Percentiles rank a stretch among this genome's conserved stretches.
Conservation (phyloP, 164 flowering plant species). For the grape (Vitis vinifera) region ASM3070453v1 NC_081806.1:16992501-16993000, state of each 20-base stretch:
- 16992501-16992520: slow-evolving; percentile 38
- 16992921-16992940: no score
- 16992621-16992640: no score
- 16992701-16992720: no score
- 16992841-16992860: slow-evolving; percentile 45
- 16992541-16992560: neutral
- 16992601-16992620: neutral
- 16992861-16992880: slow-evolving; percentile 62
- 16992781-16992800: slow-evolving; percentile 67
- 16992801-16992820: slow-evolving; percentile 75
- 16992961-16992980: no score
- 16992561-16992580: neutral
- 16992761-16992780: slow-evolving; percentile 94
- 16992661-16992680: no score
- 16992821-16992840: slow-evolving; percentile 43
- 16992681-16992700: no score
- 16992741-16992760: slow-evolving; percentile 42
- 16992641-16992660: no score
- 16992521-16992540: slow-evolving; percentile 38
- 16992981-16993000: no score
- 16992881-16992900: slow-evolving; percentile 8
- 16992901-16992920: neutral
- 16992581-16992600: neutral
- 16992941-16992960: no score
- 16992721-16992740: neutral